These are phyloP conservation scores for Microsporum ferrugineum DNA, from an alignment of 2,329 filamentous ascomycete species.

Conservation along the genomic window DNA sequence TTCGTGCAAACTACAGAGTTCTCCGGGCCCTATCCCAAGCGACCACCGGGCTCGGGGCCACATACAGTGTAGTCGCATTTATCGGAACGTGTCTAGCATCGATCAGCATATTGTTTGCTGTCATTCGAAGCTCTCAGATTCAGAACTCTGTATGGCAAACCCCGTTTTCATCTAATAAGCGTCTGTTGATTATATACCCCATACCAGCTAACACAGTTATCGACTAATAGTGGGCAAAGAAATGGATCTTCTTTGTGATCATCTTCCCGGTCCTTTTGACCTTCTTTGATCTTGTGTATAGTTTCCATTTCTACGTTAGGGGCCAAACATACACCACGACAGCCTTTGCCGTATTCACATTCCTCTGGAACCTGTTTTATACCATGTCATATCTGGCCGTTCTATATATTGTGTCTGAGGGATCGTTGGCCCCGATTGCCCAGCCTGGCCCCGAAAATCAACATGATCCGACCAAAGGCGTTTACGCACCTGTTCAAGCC, in stretches of 20 bases:
- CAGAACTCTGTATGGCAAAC: not conserved
- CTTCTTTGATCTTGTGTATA: not conserved
- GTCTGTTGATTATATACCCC: not conserved
- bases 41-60: not conserved
- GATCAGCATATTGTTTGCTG: not conserved
- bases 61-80: not conserved
- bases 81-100: not conserved
- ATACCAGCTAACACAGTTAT: not conserved
- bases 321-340: not conserved
- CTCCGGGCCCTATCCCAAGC: not conserved
- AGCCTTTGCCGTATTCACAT: not conserved
- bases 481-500: not conserved
- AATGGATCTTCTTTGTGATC: not conserved
- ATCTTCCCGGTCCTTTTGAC: not conserved
- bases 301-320: not conserved
- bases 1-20: not conserved
- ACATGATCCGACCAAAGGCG: not conserved
- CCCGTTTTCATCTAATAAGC: not conserved
- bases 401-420: not conserved
- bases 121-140: not conserved
- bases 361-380: not conserved
- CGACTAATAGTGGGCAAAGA: not conserved
- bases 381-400: not conserved
- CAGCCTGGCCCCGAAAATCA: not conserved
- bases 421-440: not conserved